Evolutionary conservation across 2,329 filamentous ascomycete species (phyloP), one percentile per base, ranked within the genome.

Genomic region (Diaporthe aspalathi): DNA sequence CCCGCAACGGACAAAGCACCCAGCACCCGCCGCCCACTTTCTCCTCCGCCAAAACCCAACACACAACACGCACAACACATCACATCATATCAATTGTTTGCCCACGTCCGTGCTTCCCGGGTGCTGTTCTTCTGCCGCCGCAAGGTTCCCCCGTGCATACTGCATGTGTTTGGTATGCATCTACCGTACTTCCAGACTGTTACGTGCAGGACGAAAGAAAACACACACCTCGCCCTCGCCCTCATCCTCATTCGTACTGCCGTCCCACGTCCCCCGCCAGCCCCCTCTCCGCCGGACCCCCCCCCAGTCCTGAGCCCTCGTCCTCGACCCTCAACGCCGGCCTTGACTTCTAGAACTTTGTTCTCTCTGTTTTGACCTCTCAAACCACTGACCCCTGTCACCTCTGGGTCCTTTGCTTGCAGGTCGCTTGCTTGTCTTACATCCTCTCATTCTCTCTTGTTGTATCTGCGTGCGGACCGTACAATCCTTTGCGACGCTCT

Each of bases 61-160:
- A 65, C 43, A 50, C 60, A 50, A 38, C 35, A 65, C 43, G 49
- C 43, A 50, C 60, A 50, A 65, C 45, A 70, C 63, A 57, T 50
- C 62, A 67, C 70, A 70, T 70, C 70, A 69, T 47, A 72, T 70
- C 70, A 66, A 5, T 70, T 63, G 67, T 50, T n/a, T 65, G 60
- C 49, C 60, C 45, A 22, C 60, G 60, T 45, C 47, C 54, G 54
- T 47, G 47, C 38, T 63, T 40, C 53, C 56, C 52, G 29, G n/a
- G 52, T 43, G n/a, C 22, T 53, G 60, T 67, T 16, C 29, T 62
- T 27, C 43, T 52, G 68, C 60, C 27, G 35, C 27, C 49, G 35
- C 43, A 27, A 47, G 40, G 57, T 32, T 12, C 5, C 9, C 52
- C 35, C 20, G 38, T 35, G 38, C 49, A 17, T 12, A 45, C 38